Evolutionary conservation across 2,329 filamentous ascomycete genomes (phyloP).

Genomic region (Metarhizium sp.): DNA sequence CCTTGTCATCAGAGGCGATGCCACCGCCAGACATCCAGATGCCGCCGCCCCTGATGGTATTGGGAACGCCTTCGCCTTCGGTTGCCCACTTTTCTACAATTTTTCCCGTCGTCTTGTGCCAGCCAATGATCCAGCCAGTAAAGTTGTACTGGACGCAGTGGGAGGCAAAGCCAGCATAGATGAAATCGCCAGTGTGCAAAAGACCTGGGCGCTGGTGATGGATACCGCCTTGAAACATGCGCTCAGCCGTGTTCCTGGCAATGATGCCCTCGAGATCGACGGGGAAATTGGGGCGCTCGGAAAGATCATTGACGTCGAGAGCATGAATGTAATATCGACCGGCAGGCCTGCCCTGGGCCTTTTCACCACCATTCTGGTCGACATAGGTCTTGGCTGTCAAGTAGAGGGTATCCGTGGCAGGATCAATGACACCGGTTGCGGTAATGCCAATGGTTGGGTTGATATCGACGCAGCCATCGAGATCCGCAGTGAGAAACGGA

Average conservation of each 20-base stretch:
- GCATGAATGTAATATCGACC: conserved; percentile 29
- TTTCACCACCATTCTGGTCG: conserved; percentile 18
- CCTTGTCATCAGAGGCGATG: conserved; percentile 27
- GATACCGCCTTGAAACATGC: conserved; percentile 43
- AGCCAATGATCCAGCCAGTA: conserved; percentile 41
- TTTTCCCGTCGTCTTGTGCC: conserved; percentile 31
- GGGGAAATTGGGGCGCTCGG: conserved; percentile 33
- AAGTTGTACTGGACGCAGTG: conserved; percentile 49
- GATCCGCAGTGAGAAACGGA: conserved; percentile 39
- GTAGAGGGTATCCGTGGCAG: conserved; percentile 33
- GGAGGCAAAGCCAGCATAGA: conserved; percentile 45
- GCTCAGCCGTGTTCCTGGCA: conserved; percentile 34
- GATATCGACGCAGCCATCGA: conserved; percentile 38
- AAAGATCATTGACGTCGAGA: conserved; percentile 27
- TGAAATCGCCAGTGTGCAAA: conserved; percentile 31
- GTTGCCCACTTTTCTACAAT: conserved; percentile 31
- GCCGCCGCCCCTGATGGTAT: conserved; percentile 29
- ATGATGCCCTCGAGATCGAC: conserved; percentile 35
- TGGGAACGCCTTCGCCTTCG: conserved; percentile 28
- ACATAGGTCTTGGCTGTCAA: conserved; percentile 33
- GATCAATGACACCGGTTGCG: conserved; percentile 36
- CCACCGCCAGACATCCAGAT: conserved; percentile 34
- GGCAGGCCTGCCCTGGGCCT: conserved; percentile 22
- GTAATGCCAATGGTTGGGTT: conserved; percentile 36
- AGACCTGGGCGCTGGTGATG: conserved; percentile 42